These are phyloP conservation scores for Colletotrichum phormii DNA, from an alignment of 2,329 filamentous ascomycete genomes.

Conservation along the genomic window DNA sequence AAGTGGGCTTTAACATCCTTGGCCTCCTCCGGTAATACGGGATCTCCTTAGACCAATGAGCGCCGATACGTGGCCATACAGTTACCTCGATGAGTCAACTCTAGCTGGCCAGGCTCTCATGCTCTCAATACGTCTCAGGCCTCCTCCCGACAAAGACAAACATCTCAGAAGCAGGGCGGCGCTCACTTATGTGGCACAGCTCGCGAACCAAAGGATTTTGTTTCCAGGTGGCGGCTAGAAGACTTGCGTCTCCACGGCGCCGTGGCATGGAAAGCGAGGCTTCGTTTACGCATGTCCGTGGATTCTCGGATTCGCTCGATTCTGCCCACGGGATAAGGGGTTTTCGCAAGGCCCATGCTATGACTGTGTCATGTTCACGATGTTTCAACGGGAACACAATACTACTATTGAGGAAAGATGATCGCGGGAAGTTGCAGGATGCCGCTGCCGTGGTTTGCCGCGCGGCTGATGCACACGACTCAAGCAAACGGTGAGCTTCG, in stretches of 20 bases:
- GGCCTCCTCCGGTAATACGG: background rate
- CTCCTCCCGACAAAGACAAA: no score
- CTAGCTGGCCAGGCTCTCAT: background rate
- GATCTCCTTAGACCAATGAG: constrained; percentile 14
- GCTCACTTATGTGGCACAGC: background rate
- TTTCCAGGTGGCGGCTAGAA: background rate
- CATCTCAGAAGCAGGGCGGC: background rate
- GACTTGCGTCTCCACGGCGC: background rate
- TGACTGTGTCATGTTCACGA: background rate
- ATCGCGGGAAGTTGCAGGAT: constrained; percentile 5
- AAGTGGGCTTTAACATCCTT: background rate
- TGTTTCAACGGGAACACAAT: background rate
- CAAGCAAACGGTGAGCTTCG: background rate
- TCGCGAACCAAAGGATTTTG: background rate
- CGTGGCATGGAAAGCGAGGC: background rate
- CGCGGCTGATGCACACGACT: constrained; percentile 30
- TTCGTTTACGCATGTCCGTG: background rate
- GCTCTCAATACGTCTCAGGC: background rate
- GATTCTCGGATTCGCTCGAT: background rate
- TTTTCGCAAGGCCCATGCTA: background rate
- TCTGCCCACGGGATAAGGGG: background rate
- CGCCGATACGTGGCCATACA: background rate
- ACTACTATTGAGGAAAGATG: background rate
- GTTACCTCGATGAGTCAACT: constrained; percentile 32
- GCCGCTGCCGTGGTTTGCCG: constrained; percentile 19